Evolutionary conservation across 176 grass and related monocot genomes (phyloP).

Genomic region (Guadua angustifolia): DNA sequence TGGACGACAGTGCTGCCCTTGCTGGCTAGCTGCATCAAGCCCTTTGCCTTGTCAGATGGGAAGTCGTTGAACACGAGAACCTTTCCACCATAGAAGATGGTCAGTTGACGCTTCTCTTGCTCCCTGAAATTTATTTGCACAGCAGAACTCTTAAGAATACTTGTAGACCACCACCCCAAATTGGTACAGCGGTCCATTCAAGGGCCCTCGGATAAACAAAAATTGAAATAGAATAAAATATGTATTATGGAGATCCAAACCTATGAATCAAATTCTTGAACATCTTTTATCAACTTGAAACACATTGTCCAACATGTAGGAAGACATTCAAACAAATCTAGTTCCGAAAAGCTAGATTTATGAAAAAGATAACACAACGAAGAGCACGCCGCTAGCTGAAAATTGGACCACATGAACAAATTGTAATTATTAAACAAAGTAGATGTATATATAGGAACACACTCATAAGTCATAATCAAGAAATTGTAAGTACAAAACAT

Average conservation of each 20-base stretch:
- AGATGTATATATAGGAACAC: constrained; percentile 21
- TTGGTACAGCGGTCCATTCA: not conserved
- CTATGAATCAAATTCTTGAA: constrained; percentile 99
- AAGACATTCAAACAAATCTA: constrained; percentile 92
- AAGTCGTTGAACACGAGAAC: constrained; percentile 93
- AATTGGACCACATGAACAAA: constrained; percentile 44
- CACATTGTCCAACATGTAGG: constrained; percentile 94
- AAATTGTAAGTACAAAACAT: constrained; percentile 41
- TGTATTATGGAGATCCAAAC: constrained; percentile 48
- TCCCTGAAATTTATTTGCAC: constrained; percentile 59
- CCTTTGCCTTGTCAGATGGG: constrained; percentile 87
- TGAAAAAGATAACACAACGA: constrained; percentile 84
- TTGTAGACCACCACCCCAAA: constrained; percentile 13
- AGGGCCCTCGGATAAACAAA: constrained; percentile 6
- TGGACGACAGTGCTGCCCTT: constrained; percentile 57
- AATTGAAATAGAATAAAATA: constrained; percentile 42
- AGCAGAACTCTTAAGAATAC: constrained; percentile 30
- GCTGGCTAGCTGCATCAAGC: constrained; percentile 81
- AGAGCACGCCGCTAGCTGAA: constrained; percentile 93
- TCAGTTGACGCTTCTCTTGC: constrained; percentile 67
- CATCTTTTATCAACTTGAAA: constrained; percentile 93
- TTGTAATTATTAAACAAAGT: constrained; percentile 50
- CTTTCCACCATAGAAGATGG: constrained; percentile 93
- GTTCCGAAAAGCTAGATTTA: constrained; percentile 92
- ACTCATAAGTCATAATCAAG: constrained; percentile 26